A percentile compares a stretch with the other conserved stretches of the same genome.
Conservation (phyloP, 257 asterid genomes). For the Solanum chiquidenum region DNA sequence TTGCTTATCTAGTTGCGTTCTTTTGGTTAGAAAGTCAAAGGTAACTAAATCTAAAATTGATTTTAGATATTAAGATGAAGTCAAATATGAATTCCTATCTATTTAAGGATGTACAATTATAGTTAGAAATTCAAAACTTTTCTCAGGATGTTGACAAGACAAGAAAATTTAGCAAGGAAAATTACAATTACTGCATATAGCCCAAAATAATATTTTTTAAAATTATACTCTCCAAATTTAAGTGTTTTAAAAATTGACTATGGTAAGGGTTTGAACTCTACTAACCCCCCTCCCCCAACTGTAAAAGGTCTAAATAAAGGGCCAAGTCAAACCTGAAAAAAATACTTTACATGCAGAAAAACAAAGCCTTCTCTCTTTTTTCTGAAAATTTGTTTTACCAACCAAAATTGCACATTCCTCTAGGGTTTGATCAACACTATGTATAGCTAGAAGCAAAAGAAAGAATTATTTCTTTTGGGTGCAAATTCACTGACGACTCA, state of each 20-base stretch:
- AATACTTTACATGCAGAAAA: neutral
- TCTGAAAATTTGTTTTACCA: neutral
- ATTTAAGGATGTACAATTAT: neutral
- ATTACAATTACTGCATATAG: neutral
- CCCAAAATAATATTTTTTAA: neutral
- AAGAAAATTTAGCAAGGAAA: neutral
- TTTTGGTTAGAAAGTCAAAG: neutral
- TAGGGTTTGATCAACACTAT: neutral
- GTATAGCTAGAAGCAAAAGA: neutral
- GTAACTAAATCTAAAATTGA: neutral
- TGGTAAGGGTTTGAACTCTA: neutral
- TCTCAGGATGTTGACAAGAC: neutral
- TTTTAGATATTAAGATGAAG: neutral
- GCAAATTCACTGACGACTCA: neutral
- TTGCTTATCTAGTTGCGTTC: neutral
- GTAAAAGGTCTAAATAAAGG: neutral
- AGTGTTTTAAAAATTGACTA: constrained; percentile 22
- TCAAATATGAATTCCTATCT: neutral
- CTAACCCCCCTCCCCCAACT: neutral
- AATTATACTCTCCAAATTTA: neutral
- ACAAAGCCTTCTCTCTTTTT: neutral
- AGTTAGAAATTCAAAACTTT: neutral
- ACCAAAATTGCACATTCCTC: neutral
- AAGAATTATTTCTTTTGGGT: neutral
- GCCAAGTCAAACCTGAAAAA: constrained; percentile 13